phyloP scores from a whole-genome alignment of 306 rosid genomes.

The Adenanthera pavonina region DNA sequence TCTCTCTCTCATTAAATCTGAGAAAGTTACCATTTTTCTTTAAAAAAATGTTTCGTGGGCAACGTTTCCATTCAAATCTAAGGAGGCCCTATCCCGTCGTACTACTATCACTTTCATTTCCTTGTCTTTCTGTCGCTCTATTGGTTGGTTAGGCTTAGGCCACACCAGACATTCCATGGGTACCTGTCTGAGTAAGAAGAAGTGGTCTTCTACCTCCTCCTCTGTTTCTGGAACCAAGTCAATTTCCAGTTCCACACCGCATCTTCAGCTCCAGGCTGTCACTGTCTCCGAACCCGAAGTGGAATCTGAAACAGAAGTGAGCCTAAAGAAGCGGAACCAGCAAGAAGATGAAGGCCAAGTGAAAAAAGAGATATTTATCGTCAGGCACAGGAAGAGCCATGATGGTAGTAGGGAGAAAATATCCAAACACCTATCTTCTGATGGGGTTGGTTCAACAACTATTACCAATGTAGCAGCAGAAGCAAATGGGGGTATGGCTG shows the following conservation, averaged over 20 bases:
- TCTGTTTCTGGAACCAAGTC: constrained; percentile 36
- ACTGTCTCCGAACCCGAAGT: constrained; percentile 35
- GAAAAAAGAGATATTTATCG: constrained; percentile 76
- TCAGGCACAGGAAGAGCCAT: constrained; percentile 85
- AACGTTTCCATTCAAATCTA: constrained; percentile 37
- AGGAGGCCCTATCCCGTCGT: neutral
- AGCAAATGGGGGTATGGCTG: constrained; percentile 12
- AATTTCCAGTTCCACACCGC: neutral
- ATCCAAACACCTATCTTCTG: constrained; percentile 39
- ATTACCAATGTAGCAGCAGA: constrained; percentile 27
- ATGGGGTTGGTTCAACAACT: constrained; percentile 27
- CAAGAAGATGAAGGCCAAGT: constrained; percentile 39
- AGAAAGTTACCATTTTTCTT: constrained; percentile 26
- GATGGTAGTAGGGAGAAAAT: constrained; percentile 67
- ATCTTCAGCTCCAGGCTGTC: constrained; percentile 25
- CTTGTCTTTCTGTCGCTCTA: constrained; percentile 1
- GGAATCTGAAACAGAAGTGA: constrained; percentile 38
- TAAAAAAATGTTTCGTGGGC: constrained; percentile 47
- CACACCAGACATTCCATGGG: constrained; percentile 64
- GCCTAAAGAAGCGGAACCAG: constrained; percentile 38
- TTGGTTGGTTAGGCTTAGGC: neutral
- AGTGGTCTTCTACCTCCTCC: constrained; percentile 36
- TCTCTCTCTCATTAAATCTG: constrained; percentile 11
- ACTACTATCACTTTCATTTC: constrained; percentile 23
- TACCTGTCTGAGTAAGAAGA: constrained; percentile 87